These are phyloP conservation scores for Tothia fuscella DNA, from an alignment of 2,329 filamentous ascomycete genomes.

Conservation along the genomic window DNA sequence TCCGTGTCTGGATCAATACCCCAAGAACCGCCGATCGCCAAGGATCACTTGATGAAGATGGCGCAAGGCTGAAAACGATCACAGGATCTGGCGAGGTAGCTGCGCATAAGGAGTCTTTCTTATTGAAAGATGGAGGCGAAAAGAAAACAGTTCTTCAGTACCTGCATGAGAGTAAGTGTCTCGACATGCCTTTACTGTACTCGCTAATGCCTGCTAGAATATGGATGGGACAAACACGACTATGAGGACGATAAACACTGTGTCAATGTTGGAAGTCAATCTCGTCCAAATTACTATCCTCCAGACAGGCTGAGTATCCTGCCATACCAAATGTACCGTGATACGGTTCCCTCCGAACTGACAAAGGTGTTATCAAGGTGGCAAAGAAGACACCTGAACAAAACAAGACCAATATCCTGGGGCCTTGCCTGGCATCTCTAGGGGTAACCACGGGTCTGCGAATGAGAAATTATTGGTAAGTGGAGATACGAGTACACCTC, in stretches of 20 bases:
- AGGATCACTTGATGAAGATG: not conserved
- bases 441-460: not conserved
- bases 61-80: constrained; percentile 12
- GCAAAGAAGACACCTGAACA: not conserved
- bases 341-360: not conserved
- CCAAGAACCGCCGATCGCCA: not conserved
- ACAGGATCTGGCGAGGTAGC: constrained; percentile 13
- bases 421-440: not conserved
- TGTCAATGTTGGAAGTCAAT: not conserved
- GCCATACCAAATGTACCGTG: not conserved
- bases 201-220: not conserved
- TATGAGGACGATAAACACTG: not conserved
- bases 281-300: not conserved
- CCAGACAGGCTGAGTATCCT: constrained; percentile 1
- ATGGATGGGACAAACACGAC: not conserved
- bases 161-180: not conserved
- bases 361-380: not conserved
- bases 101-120: constrained; percentile 10
- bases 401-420: not conserved
- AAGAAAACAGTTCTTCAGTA: not conserved
- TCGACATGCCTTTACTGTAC: not conserved
- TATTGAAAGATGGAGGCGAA: constrained; percentile 12
- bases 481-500: not conserved
- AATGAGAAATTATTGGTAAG: not conserved
- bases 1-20: constrained; percentile 1